These are phyloP conservation scores for Sisymbrium altissimum DNA, from an alignment of 345 rosid species.

Conservation along the genomic window DNA sequence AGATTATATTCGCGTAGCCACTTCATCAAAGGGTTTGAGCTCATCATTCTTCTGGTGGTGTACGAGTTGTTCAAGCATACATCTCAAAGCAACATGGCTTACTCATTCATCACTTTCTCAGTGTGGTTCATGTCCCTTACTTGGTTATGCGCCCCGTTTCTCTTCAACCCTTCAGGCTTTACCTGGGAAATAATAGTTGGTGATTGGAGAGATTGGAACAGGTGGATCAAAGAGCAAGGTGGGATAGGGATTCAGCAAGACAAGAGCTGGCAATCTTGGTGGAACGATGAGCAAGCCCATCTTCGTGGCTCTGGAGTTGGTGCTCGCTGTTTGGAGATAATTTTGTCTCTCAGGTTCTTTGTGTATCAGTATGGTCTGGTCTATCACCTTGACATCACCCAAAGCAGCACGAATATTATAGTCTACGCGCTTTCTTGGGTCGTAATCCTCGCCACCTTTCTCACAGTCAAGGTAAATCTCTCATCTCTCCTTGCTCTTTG, in stretches of 20 bases:
- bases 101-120: constrained; percentile 76
- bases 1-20: constrained; percentile 93
- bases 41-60: constrained; percentile 65
- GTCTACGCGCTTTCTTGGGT: constrained; percentile 94
- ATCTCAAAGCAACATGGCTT: constrained; percentile 81
- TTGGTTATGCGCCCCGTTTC: constrained; percentile 93
- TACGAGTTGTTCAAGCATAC: constrained; percentile 85
- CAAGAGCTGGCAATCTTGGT: constrained; percentile 99
- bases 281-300: constrained; percentile 90
- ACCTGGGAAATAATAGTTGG: constrained; percentile 86
- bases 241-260: constrained; percentile 94
- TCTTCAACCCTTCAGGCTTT: constrained; percentile 91
- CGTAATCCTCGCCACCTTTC: constrained; percentile 74
- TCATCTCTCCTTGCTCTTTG: background rate
- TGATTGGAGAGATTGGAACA: constrained; percentile 98
- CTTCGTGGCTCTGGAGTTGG: constrained; percentile 68
- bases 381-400: constrained; percentile 95
- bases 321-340: constrained; percentile 67
- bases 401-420: constrained; percentile 68
- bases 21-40: constrained; percentile 91
- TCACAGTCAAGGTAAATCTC: constrained; percentile 69
- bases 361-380: constrained; percentile 96
- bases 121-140: constrained; percentile 95
- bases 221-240: constrained; percentile 94
- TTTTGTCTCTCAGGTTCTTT: constrained; percentile 82